Evolutionary conservation across 495 filamentous ascomycete genomes (phyloP), one percentile per base, ranked within the genome.

Genomic region (Hypoxylon intermedium): DNA sequence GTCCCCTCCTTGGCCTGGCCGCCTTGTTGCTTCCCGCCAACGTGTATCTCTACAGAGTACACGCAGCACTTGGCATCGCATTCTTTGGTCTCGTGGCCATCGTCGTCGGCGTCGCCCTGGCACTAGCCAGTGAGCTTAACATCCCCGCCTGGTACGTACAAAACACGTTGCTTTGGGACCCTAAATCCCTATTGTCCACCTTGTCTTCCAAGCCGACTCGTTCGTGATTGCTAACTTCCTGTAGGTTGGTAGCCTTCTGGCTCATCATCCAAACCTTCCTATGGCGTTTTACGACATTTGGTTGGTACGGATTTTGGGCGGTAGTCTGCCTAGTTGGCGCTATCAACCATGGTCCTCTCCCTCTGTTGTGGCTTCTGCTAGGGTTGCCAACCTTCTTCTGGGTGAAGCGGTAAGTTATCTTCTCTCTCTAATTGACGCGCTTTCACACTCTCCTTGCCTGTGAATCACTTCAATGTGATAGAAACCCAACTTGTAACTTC

Each of bases 271-370:
- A 63, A 42, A 16, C 42, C 24, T 2, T 21, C 60, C 28, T 57
- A 3, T 51, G 34, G 41, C 2, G n/a, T 6, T 53, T 23, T 42
- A 53, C 53, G 7, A 12, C 48, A 15, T 42, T 16, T 20, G 53
- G 60, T 44, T 58, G 53, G 60, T 37, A 9, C 30, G 60, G 6
- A 16, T 53, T 37, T 12, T 56, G 45, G 46, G 36, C 2, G 5
- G 28, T 34, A 0, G 6, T 24, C 4, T 6, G 1, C 20, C 16
- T 41, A 4, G 2, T 38, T 5, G 3, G 18, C 7, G n/a, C 19
- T 31, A 15, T 16, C 2, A 41, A 44, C 48, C 31, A 58, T 19
- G 58, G 50, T 2, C 33, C n/a, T n/a, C n/a, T n/a, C n/a, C n/a
- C n/a, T n/a, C n/a, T n/a, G n/a, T 13, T 16, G 38, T 11, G 9